Conservation (phyloP, 768 basidiomycete species). For the Tephrocybe sp. region DNA sequence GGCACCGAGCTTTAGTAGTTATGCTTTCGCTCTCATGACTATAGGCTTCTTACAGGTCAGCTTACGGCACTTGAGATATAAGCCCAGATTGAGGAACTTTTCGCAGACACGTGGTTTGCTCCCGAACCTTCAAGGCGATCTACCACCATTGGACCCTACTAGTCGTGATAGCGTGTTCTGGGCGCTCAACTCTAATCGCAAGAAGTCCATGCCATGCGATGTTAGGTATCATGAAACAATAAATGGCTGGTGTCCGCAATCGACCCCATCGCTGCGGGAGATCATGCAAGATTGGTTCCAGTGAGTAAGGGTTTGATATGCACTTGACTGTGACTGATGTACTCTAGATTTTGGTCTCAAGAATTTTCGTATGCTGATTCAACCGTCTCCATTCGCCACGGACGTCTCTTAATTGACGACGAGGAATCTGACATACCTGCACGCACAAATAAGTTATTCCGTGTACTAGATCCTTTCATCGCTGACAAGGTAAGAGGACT, state of each 20-base stretch:
- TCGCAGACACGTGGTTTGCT: constrained; percentile 39
- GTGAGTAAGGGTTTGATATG: constrained; percentile 26
- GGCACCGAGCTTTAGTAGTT: constrained; percentile 53
- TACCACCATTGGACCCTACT: constrained; percentile 17
- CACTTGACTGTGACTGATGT: constrained; percentile 1
- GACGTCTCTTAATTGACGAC: background rate
- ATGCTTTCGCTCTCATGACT: constrained; percentile 58
- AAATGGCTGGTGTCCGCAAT: constrained; percentile 10
- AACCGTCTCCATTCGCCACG: constrained; percentile 7
- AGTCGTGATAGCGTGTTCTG: constrained; percentile 26
- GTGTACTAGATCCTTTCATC: constrained; percentile 14
- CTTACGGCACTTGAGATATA: background rate
- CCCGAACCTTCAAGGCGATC: constrained; percentile 50
- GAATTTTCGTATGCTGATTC: constrained; percentile 30
- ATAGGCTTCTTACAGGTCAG: constrained; percentile 56
- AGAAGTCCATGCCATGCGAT: constrained; percentile 24
- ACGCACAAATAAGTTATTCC: background rate
- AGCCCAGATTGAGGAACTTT: background rate
- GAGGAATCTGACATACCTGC: background rate
- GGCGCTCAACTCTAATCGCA: constrained; percentile 24
- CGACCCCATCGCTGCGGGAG: constrained; percentile 12
- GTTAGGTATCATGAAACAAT: constrained; percentile 20
- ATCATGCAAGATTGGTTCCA: constrained; percentile 39
- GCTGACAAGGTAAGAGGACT: constrained; percentile 1
- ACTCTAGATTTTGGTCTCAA: constrained; percentile 43